Evolutionary conservation across 208 protist genomes (phyloP).

Genomic region (Wallacemonas sp.): DNA sequence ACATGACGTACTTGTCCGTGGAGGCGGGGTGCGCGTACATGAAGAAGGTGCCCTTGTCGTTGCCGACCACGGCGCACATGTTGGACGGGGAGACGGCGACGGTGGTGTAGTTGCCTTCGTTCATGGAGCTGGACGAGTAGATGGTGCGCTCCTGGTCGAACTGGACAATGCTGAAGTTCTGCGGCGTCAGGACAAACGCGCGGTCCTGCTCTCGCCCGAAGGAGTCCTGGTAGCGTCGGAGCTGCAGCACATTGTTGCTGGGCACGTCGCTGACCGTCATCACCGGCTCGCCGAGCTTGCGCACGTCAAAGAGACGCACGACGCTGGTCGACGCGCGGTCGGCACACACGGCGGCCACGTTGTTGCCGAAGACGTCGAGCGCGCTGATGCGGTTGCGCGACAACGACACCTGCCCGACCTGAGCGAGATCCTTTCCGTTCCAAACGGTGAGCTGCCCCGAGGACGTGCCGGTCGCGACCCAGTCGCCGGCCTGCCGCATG

Average conservation of each 20-base stretch:
- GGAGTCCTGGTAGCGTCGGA: slow-evolving; percentile 77
- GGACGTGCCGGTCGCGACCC: slow-evolving; percentile 68
- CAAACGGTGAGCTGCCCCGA: slow-evolving; percentile 67
- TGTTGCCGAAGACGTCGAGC: slow-evolving; percentile 82
- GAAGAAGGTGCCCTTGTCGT: slow-evolving; percentile 84
- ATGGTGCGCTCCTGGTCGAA: slow-evolving; percentile 68
- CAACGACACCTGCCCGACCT: slow-evolving; percentile 40
- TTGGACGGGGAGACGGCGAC: slow-evolving; percentile 73
- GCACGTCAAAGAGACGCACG: slow-evolving; percentile 86
- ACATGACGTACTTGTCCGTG: slow-evolving; percentile 80
- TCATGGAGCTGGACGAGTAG: slow-evolving; percentile 53
- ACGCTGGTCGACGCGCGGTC: slow-evolving; percentile 68
- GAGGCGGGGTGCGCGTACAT: slow-evolving; percentile 74
- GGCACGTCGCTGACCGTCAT: slow-evolving; percentile 66
- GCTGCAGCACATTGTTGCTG: slow-evolving; percentile 64
- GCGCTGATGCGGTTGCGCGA: slow-evolving; percentile 74
- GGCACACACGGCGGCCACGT: slow-evolving; percentile 65
- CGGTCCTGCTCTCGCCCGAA: slow-evolving; percentile 55
- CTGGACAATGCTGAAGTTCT: slow-evolving; percentile 79
- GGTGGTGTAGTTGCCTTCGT: slow-evolving; percentile 61
- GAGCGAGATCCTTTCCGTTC: slow-evolving; percentile 42
- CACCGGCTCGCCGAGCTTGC: slow-evolving; percentile 64
- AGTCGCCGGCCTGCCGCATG: slow-evolving; percentile 68
- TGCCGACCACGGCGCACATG: slow-evolving; percentile 87
- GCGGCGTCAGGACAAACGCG: slow-evolving; percentile 72